Percentiles rank a stretch among this genome's conserved stretches.
Conservation (phyloP, 1,284 basidiomycete species). For the Thecaphora frezii region DNA sequence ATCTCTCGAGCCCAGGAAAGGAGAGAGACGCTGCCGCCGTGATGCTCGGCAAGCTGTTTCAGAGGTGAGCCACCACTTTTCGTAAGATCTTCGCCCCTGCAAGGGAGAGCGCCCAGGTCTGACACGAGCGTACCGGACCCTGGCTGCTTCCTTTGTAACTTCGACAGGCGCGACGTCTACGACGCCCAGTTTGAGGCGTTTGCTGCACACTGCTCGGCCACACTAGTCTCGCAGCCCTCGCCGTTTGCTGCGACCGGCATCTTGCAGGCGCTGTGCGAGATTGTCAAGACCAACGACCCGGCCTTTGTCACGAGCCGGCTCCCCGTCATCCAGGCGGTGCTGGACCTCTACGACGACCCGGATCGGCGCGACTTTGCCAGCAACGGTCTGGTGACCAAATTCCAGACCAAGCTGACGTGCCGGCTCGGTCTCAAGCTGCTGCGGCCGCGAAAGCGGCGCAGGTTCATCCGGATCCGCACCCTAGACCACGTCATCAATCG, state of each 20-base stretch:
- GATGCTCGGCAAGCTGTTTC: constrained; percentile 75
- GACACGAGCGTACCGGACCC: no score
- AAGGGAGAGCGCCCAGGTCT: no score
- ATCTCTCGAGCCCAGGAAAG: constrained; percentile 72
- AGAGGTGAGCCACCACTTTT: no score
- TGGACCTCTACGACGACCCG: constrained; percentile 54
- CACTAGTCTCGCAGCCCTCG: constrained; percentile 10
- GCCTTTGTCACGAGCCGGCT: constrained; percentile 25
- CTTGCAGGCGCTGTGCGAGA: constrained; percentile 73
- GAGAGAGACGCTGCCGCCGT: constrained; percentile 76
- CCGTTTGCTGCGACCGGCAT: constrained; percentile 65
- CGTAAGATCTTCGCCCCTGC: no score
- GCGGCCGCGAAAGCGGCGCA: constrained; percentile 14
- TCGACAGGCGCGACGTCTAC: constrained; percentile 34
- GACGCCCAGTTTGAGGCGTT: constrained; percentile 10
- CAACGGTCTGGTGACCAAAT: constrained; percentile 44
- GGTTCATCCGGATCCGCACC: constrained; percentile 2
- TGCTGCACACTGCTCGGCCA: constrained; percentile 6
- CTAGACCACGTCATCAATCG: neutral
- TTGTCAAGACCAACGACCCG: constrained; percentile 66
- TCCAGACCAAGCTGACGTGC: constrained; percentile 49
- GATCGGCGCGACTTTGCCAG: constrained; percentile 42
- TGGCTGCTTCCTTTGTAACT: neutral
- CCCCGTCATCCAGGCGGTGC: constrained; percentile 18
- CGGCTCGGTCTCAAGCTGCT: constrained; percentile 50